Evolutionary conservation across 1,284 basidiomycete genomes (phyloP), one percentile per base, ranked within the genome.

Genomic region (Ustilago hordei): DNA sequence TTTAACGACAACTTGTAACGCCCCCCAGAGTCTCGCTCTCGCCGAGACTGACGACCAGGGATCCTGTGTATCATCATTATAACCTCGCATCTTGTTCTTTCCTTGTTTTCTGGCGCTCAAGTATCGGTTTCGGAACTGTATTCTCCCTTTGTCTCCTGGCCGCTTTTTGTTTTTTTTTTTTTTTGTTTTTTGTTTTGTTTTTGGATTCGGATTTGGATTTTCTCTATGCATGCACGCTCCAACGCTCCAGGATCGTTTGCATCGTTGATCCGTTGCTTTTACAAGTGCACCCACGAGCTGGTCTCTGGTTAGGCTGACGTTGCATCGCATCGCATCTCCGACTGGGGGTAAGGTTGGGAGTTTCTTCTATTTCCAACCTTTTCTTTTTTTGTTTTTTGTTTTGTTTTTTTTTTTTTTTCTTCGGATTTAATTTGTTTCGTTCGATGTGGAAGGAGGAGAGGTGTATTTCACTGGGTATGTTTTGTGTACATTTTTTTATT

Each of bases 31-130:
- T 50, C 48, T 50, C 31, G 3, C 31, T 13, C 28, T 50, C 38
- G 23, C 28, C 7, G 48, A 50, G 67, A 64, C 57, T 68, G 45
- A 65, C 68, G 68, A 70, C 60, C 62, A 52, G 60, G 23, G 52
- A 59, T 59, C 53, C 53, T 59, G 38, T 72, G 69, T 67, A 72
- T 67, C 60, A 67, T 64, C 60, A 60, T 43, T 53, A 71, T 64
- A 64, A 61, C 69, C 64, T 56, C 67, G 64, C 64, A 72, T 64
- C 52, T 60, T 19, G 7, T 19, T 19, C 43, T 45, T 54, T 35
- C 31, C 28, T 39, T 13, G 43, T 43, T n/a, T 28, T 23, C 28
- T 36, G 48, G 45, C 19, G 7, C 64, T 52, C 11, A 56, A 28
- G 23, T 48, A 50, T 58, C 17, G 55, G 55, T 56, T 31, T 50